Conservation (phyloP, 2,329 filamentous ascomycete species). For the Chaetomium globosum region DNA sequence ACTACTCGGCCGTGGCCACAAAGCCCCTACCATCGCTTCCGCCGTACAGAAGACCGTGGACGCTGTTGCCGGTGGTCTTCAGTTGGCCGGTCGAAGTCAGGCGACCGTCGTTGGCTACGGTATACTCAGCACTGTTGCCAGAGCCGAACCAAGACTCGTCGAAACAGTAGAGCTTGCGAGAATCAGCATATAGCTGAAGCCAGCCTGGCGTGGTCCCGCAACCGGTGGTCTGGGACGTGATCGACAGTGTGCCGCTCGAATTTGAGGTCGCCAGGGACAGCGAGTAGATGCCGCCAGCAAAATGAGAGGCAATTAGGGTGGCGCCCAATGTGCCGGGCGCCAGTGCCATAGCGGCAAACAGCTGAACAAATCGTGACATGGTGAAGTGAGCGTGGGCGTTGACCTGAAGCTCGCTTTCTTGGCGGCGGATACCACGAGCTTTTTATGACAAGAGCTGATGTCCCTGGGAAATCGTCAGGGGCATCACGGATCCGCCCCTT, state of each 20-base stretch:
- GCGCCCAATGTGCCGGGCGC: conserved; percentile 28
- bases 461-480: neutral
- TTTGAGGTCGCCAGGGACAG: conserved; percentile 27
- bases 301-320: conserved; percentile 33
- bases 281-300: conserved; percentile 30
- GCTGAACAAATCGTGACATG: conserved; percentile 27
- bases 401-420: neutral
- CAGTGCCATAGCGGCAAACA: conserved; percentile 28
- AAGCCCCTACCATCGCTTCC: conserved; percentile 45
- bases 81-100: conserved; percentile 44
- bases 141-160: conserved; percentile 35
- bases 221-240: conserved; percentile 30
- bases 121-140: conserved; percentile 32
- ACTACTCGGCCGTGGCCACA: conserved; percentile 52
- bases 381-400: neutral
- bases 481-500: neutral
- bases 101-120: conserved; percentile 37
- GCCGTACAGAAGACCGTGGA: conserved; percentile 49
- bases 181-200: conserved; percentile 32
- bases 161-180: conserved; percentile 34
- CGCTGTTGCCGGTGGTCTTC: conserved; percentile 41
- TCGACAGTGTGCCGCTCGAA: conserved; percentile 29
- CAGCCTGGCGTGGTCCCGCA: conserved; percentile 34
- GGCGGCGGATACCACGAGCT: neutral
- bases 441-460: neutral